A percentile compares a stretch with the other conserved stretches of the same genome.
Conservation (phyloP, 768 basidiomycete genomes). For the Pulveroboletus sp. region DNA sequence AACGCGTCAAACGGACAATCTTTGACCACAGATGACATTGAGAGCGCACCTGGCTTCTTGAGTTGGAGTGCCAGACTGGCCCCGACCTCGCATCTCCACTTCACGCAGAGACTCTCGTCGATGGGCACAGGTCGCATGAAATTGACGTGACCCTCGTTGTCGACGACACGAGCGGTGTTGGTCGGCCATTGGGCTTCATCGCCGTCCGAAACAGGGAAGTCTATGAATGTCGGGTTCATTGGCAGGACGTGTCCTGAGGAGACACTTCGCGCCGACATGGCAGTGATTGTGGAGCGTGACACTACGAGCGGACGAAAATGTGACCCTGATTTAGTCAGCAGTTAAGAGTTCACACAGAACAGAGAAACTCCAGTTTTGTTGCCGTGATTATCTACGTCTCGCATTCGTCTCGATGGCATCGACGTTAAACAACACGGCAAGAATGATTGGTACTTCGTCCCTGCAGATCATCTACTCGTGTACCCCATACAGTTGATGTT, state of each 20-base stretch:
- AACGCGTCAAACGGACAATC: neutral
- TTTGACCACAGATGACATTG: neutral
- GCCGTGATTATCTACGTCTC: constrained; percentile 67
- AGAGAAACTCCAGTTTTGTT: neutral
- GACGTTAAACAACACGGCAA: constrained; percentile 73
- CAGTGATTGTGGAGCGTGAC: neutral
- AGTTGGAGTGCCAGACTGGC: constrained; percentile 40
- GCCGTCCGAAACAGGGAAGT: constrained; percentile 64
- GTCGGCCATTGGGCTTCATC: constrained; percentile 49
- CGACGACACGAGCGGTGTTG: constrained; percentile 50
- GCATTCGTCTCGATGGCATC: constrained; percentile 40
- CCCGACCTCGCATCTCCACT: constrained; percentile 53
- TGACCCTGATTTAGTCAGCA: constrained; percentile 16
- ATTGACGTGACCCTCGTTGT: constrained; percentile 64
- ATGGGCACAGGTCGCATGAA: constrained; percentile 55
- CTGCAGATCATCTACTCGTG: constrained; percentile 60
- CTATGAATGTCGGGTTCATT: constrained; percentile 49
- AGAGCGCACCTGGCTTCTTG: constrained; percentile 47
- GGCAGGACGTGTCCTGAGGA: constrained; percentile 37
- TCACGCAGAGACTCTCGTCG: constrained; percentile 48
- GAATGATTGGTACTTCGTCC: constrained; percentile 34
- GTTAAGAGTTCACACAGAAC: neutral
- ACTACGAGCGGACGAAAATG: neutral
- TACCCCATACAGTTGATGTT: constrained; percentile 42
- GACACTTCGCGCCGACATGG: constrained; percentile 21